These are phyloP conservation scores for Ocimum tenuiflorum DNA, from an alignment of 257 asterid species.

Conservation along the genomic window DNA sequence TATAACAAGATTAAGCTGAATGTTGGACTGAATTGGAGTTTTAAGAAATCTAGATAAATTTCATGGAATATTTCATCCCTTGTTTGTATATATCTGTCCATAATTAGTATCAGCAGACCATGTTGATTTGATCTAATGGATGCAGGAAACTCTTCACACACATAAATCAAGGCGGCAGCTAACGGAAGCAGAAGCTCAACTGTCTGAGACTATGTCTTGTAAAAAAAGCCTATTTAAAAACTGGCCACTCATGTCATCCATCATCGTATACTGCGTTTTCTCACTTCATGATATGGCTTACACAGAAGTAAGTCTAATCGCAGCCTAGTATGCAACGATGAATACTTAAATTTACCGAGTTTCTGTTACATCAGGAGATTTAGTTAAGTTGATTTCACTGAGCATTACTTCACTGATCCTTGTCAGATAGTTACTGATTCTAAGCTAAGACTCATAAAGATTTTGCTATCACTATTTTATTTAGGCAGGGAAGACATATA, in stretches of 20 bases:
- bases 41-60: too few relatives aligned
- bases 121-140: constrained; percentile 1
- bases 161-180: constrained; percentile 25
- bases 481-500: too few relatives aligned
- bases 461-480: too few relatives aligned
- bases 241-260: constrained; percentile 86
- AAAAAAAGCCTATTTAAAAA: constrained; percentile 45
- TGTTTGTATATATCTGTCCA: not conserved
- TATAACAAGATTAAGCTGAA: not conserved
- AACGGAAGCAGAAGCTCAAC: constrained; percentile 29
- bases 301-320: constrained; percentile 53
- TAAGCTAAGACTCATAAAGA: too few relatives aligned
- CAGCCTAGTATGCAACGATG: too few relatives aligned
- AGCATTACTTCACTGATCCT: too few relatives aligned
- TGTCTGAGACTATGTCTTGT: constrained; percentile 14
- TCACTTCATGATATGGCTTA: constrained; percentile 86
- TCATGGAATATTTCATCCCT: not conserved
- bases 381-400: too few relatives aligned
- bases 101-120: not conserved
- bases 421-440: too few relatives aligned
- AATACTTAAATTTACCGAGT: too few relatives aligned
- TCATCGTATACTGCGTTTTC: constrained; percentile 59
- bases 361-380: too few relatives aligned
- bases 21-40: too few relatives aligned
- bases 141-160: constrained; percentile 68